Conservation (phyloP, 306 rosid genomes). For the Rubus idaeus region DNA sequence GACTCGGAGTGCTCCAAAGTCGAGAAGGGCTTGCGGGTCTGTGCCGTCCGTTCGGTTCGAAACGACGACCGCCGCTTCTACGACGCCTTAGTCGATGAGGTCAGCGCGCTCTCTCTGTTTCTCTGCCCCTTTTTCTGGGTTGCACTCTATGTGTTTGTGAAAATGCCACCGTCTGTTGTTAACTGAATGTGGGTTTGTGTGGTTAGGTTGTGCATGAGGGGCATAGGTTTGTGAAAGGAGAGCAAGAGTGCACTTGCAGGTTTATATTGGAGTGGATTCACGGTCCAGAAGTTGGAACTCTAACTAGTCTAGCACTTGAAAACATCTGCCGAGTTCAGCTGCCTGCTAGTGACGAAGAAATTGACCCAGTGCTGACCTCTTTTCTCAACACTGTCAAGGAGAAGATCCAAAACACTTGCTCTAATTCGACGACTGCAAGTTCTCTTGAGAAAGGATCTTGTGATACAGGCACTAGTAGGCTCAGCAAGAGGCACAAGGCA, state of each 20-base stretch:
- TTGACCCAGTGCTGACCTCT: constrained; percentile 36
- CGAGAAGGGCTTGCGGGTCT: constrained; percentile 23
- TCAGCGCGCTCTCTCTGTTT: not conserved
- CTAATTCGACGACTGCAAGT: not conserved
- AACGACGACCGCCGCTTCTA: constrained; percentile 43
- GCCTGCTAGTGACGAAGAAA: not conserved
- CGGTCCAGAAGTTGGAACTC: constrained; percentile 52
- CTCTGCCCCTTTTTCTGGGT: not conserved
- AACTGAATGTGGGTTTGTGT: not conserved
- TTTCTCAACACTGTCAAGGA: not conserved
- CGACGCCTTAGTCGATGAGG: constrained; percentile 42
- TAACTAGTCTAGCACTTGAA: constrained; percentile 31
- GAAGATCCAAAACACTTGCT: not conserved
- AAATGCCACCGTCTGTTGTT: not conserved
- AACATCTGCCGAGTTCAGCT: constrained; percentile 49
- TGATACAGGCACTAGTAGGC: not conserved
- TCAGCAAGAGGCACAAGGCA: not conserved
- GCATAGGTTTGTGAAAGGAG: constrained; percentile 43
- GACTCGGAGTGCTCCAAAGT: constrained; percentile 37
- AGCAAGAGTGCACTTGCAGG: constrained; percentile 57
- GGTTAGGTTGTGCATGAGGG: constrained; percentile 44
- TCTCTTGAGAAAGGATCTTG: not conserved
- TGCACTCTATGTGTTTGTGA: not conserved
- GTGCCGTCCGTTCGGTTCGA: constrained; percentile 32
- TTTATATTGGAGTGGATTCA: constrained; percentile 55